Base-by-base conservation (phyloP, 2,329 filamentous ascomycete species). In the Celoporthe dispersa region DNA sequence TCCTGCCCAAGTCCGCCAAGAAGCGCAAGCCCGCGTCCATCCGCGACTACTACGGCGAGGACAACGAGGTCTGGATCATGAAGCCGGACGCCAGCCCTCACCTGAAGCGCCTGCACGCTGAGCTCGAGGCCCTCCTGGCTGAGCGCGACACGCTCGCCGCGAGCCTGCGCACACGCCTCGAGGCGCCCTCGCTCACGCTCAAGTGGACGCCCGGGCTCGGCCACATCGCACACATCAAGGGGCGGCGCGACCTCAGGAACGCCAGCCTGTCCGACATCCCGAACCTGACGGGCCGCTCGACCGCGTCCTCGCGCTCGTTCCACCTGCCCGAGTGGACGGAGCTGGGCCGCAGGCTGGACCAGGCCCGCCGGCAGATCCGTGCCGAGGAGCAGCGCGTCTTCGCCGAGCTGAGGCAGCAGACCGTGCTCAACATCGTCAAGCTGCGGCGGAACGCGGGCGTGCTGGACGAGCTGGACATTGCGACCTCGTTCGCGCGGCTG, bases 381-480 rank as follows among this genome's bases (percentile, higher is more conserved):
- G 85, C 87, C 70, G 96, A 98, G 79, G 96, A 99, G 81, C 88
- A 94, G 75, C 86, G 87, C 60, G 91, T 99, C 9, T 94, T 98
- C 75, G 84, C 88, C 69, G 81, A 86, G 6, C 84, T 99, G 11
- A 91, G 95, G 39, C 87, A 90, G 71, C 85, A 88, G 65, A 94
- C 98, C 0, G 90, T 98, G 4, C 82, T 87, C 62, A 95, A 94
- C 75, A 87, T 99, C 3, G 89, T 98, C 73, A 93, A 91, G 76
- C 87, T 99, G 19, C 91, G 96, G 7, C 92, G 92, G 69, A 98
- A 98, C 79, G 94, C 95, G 14, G 87, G 89, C n/a, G 92, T 97
- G 0, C 88, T 99, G 28, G 95, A 98, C 78, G 94, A 98, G 79
- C 87, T 99, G 11, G 96, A 99, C 80, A 92, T 99, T 51, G 88